A percentile compares a stretch with the other conserved stretches of the same genome.
These are phyloP conservation scores for Balakata baccata DNA, from an alignment of 345 rosid species.

Conservation along the genomic window DNA sequence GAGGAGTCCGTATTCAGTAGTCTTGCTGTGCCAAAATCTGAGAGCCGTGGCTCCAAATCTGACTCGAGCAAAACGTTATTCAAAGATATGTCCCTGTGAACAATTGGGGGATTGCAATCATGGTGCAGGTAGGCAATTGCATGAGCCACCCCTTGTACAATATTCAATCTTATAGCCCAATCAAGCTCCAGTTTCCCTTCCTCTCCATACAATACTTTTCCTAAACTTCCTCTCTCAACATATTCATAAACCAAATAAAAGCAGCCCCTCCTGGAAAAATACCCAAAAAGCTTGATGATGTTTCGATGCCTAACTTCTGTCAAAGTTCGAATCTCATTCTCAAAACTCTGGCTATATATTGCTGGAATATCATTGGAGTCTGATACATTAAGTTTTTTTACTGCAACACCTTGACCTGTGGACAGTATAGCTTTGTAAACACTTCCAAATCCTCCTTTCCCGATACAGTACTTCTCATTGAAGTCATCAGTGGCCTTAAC, in stretches of 20 bases:
- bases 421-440: constrained; percentile 54
- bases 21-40: constrained; percentile 72
- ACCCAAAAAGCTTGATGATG: constrained; percentile 65
- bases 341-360: constrained; percentile 42
- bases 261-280: constrained; percentile 43
- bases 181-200: constrained; percentile 37
- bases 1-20: constrained; percentile 44
- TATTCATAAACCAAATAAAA: constrained; percentile 60
- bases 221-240: constrained; percentile 54
- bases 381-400: constrained; percentile 45
- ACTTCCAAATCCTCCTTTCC: constrained; percentile 63
- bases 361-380: constrained; percentile 39
- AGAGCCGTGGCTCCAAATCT: constrained; percentile 49
- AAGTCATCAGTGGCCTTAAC: constrained; percentile 54
- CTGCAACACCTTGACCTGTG: constrained; percentile 49
- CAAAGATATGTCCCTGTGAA: constrained; percentile 58
- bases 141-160: constrained; percentile 62
- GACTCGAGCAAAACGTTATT: constrained; percentile 56
- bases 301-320: constrained; percentile 57
- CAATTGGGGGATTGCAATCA: constrained; percentile 57
- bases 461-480: constrained; percentile 49
- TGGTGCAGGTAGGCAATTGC: constrained; percentile 70
- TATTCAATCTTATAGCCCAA: constrained; percentile 45
- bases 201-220: constrained; percentile 39
- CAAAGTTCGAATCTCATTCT: constrained; percentile 52